These are phyloP conservation scores for Pythium rishiriense DNA, from an alignment of 352 stramenopile species.

Conservation along the genomic window DNA sequence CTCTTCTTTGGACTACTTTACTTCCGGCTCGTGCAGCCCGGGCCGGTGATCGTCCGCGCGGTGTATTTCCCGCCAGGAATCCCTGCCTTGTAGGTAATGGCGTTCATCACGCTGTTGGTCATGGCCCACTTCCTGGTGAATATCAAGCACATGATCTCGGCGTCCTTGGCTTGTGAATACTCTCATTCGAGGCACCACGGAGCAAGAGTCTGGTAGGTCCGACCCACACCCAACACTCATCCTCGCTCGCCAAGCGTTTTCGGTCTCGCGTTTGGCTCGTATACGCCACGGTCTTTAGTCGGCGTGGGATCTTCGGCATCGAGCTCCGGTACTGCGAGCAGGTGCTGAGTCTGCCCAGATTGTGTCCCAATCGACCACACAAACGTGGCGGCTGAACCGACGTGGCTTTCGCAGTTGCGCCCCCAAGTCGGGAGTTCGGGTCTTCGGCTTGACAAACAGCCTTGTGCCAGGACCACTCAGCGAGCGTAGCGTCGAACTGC, in stretches of 20 bases:
- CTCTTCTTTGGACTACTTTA: neutral
- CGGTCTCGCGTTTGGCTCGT: neutral
- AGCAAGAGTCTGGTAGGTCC: too few species aligned
- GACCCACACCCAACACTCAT: neutral
- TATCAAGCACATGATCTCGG: constrained; percentile 1
- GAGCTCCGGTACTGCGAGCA: constrained; percentile 10
- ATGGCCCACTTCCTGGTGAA: neutral
- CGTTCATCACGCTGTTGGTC: neutral
- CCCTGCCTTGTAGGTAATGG: neutral
- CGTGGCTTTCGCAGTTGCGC: neutral
- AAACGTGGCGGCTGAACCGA: neutral
- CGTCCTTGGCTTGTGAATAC: neutral
- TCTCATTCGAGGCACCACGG: too few species aligned
- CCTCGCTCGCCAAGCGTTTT: neutral
- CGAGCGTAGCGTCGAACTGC: neutral
- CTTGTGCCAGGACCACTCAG: neutral
- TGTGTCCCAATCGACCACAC: constrained; percentile 9
- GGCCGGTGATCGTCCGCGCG: neutral
- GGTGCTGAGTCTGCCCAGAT: constrained; percentile 12
- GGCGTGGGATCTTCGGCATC: constrained; percentile 6
- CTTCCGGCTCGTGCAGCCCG: constrained; percentile 1
- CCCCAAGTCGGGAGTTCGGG: neutral
- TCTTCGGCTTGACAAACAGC: neutral
- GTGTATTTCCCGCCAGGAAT: constrained; percentile 4
- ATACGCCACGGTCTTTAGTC: constrained; percentile 4